These are phyloP conservation scores for Psilocybe cyanescens DNA, from an alignment of 768 basidiomycete genomes.

Conservation along the genomic window DNA sequence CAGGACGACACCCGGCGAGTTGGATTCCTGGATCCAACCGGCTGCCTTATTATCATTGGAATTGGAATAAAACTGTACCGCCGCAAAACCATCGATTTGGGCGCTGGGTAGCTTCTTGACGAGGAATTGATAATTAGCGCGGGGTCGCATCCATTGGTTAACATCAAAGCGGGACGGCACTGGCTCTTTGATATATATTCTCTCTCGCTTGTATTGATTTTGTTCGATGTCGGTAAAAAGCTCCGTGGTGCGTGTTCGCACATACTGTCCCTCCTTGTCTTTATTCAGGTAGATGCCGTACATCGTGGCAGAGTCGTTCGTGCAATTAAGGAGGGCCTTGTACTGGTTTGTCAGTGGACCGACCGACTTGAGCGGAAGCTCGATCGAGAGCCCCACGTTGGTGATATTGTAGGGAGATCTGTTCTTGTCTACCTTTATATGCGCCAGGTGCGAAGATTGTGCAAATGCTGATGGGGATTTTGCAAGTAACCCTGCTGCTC, in stretches of 20 bases:
- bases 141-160: conserved; percentile 8
- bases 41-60: not conserved
- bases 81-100: conserved; percentile 1
- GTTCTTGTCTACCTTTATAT: conserved; percentile 1
- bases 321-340: conserved; percentile 8
- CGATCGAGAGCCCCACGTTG: conserved; percentile 11
- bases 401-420: conserved; percentile 7
- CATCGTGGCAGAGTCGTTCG: not conserved
- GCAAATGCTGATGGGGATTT: conserved; percentile 5
- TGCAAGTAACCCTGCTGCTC: conserved; percentile 6
- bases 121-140: conserved; percentile 9
- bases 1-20: not conserved
- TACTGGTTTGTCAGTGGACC: not conserved
- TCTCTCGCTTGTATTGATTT: conserved; percentile 3
- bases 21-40: not conserved
- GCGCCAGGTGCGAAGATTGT: not conserved
- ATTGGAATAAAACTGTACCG: conserved; percentile 3
- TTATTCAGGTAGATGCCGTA: conserved; percentile 10
- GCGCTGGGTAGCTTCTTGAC: not conserved
- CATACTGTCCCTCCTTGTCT: conserved; percentile 9
- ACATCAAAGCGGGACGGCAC: conserved; percentile 11
- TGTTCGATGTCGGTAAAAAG: not conserved
- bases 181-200: conserved; percentile 9
- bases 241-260: conserved; percentile 4
- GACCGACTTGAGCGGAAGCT: conserved; percentile 7